Base-by-base conservation (phyloP, 306 rosid species). In the Pachyrhizus erosus region DNA sequence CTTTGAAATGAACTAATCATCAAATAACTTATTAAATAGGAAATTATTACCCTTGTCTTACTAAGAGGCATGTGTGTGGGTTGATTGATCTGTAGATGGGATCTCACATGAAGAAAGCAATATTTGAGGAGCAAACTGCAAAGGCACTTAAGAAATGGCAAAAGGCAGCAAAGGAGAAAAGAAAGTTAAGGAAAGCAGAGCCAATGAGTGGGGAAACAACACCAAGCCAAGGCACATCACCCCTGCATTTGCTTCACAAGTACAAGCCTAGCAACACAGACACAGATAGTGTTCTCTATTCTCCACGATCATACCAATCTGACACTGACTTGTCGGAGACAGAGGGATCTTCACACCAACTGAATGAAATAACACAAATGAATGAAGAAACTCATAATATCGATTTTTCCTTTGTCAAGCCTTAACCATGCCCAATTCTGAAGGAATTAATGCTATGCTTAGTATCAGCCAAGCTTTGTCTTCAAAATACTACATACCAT, bases 101-200 rank as follows among this genome's bases (percentile, higher is more conserved):
- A 55, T 87, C 93, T 40, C 95, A 88, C 84, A 87, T 86, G 97
- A 91, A 92, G 81, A 86, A 51, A 79, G 65, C 92, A 72, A 89
- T 89, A 4, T 92, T 92, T 65, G 92, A 91, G 85, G 91, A 92
- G 72, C 95, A 91, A 87, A 91, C 93, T 0, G 79, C 92, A 14
- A 91, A 83, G 54, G 95, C 93, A 24, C 90, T 92, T 3, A 89
- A 73, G 87, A 91, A 88, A 42, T 92, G 97, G 95, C 92, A 86
- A 51, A 88, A 87, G 42, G 73, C 80, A 0, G 95, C 93, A 3
- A 91, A 57, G 55, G 88, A 81, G 0, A 84, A 80, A 58, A 84
- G 78, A 14, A 91, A 86, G 78, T 55, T 83, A 70, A 89, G 85
- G 75, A 80, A 84, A 69, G 77, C 11, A 34, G 84, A 84, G 15